Percentiles rank a stretch among this genome's conserved stretches.
phyloP scores from a whole-genome alignment of 2,329 filamentous ascomycete genomes.

The Botrytis fabae region DNA sequence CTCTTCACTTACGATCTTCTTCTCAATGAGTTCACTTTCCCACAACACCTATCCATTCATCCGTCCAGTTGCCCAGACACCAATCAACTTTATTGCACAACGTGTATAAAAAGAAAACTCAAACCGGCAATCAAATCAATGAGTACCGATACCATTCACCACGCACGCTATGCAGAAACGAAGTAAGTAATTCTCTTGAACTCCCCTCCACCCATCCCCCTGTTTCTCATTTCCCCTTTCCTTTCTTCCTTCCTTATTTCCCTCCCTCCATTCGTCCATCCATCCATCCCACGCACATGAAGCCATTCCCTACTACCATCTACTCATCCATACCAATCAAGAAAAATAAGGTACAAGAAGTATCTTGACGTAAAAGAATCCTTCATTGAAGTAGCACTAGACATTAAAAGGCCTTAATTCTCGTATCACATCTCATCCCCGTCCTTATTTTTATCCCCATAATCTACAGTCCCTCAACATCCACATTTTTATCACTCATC shows the following conservation, averaged over 20 bases:
- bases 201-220: slow-evolving; percentile 8
- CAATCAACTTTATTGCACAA: not conserved
- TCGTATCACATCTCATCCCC: slow-evolving; percentile 24
- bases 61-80: slow-evolving; percentile 9
- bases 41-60: not conserved
- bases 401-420: slow-evolving; percentile 30
- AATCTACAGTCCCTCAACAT: slow-evolving; percentile 30
- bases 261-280: not conserved
- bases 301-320: not conserved
- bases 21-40: too few relatives aligned
- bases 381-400: slow-evolving; percentile 27
- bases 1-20: not conserved
- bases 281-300: not conserved
- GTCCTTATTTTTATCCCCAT: slow-evolving; percentile 23
- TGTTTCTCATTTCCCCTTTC: not conserved
- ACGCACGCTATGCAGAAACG: slow-evolving; percentile 31
- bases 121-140: not conserved
- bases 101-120: slow-evolving; percentile 1
- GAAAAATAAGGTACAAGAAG: slow-evolving; percentile 19
- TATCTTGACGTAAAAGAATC: slow-evolving; percentile 16
- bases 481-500: slow-evolving; percentile 36
- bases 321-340: slow-evolving; percentile 5
- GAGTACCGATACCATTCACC: slow-evolving; percentile 14
- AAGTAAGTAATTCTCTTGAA: slow-evolving; percentile 7
- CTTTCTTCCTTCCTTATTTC: slow-evolving; percentile 1